Base-by-base conservation (phyloP, 257 asterid species). In the Paulownia fortunei region DNA sequence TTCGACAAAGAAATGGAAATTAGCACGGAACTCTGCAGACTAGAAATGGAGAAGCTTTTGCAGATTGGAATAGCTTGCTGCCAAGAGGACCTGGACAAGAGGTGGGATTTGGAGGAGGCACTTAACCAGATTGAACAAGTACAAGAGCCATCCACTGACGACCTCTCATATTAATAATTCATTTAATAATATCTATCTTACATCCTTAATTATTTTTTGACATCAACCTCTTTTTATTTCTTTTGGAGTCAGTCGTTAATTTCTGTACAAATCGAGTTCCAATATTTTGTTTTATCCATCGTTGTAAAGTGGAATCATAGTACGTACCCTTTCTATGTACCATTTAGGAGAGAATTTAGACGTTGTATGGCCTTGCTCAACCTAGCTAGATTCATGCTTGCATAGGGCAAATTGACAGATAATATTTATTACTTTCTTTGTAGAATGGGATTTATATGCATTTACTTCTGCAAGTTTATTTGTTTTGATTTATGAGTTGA, bases 31-130 rank as follows among this genome's bases (percentile, higher is more conserved):
- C 34, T 76, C 2, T 69, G 89, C 70, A 76, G 72, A 11, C 82
- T 74, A 11, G 88, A 94, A 62, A 88, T 91, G 88, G 87, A 74
- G 76, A 94, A 86, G 88, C 89, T 94, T 39, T 60, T 91, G 73
- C 73, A 88, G 80, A 88, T 94, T 39, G 98, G 96, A 56, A 82
- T 89, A 76, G 84, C 83, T 46, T 94, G 98, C 67, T 92, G 97
- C 77, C 79, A 81, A 27, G 96, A 92, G 79, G 96, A 92, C 44
- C 49, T 76, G 69, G 94, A 88, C 15, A 84, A 78, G 84, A 90
- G 98, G 87, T 82, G 82, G 92, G 92, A 84, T 71, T 67, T 94
- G 87, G 89, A 87, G 59, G 91, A 87, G 78, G 97, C 89, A 0
- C 75, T 88, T 51, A 80, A 80, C 15, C 82, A 62, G 79, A 89